These are phyloP conservation scores for Aspergillus udagawae DNA, from an alignment of 2,329 filamentous ascomycete species.

Conservation along the genomic window DNA sequence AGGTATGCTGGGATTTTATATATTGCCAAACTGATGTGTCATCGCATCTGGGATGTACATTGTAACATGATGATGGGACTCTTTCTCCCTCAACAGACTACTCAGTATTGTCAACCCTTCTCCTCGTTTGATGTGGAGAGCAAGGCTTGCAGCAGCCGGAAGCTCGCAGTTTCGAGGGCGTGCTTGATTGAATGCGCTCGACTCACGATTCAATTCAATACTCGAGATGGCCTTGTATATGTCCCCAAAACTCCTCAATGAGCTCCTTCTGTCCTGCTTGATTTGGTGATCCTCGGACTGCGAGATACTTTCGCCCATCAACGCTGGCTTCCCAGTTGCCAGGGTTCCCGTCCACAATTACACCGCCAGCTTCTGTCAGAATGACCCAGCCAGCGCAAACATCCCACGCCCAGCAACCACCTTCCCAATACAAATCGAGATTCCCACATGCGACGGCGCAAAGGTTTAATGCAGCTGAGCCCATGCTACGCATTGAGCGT, in stretches of 20 bases:
- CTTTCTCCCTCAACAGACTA: neutral
- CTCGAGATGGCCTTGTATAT: conserved; percentile 35
- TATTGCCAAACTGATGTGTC: neutral
- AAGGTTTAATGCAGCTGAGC: conserved; percentile 58
- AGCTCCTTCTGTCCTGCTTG: conserved; percentile 36
- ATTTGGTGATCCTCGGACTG: conserved; percentile 31
- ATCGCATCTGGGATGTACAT: neutral
- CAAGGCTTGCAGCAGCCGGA: neutral
- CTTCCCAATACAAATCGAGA: conserved; percentile 63
- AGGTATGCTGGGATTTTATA: neutral
- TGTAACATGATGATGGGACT: neutral
- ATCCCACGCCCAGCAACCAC: conserved; percentile 64
- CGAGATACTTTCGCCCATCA: conserved; percentile 54
- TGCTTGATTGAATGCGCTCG: neutral
- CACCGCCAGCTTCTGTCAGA: conserved; percentile 56
- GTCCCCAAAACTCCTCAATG: conserved; percentile 41
- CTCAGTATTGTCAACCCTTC: neutral
- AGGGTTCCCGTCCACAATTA: conserved; percentile 56
- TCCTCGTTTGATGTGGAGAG: neutral
- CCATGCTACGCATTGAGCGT: conserved; percentile 54
- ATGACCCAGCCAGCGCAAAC: conserved; percentile 62
- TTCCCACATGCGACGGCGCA: conserved; percentile 56
- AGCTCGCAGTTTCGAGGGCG: neutral
- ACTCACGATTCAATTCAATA: conserved; percentile 21
- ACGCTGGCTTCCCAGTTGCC: conserved; percentile 54